Base-by-base conservation (phyloP, 148 eudicot species). In the Rhododendron mucronatum region DNA sequence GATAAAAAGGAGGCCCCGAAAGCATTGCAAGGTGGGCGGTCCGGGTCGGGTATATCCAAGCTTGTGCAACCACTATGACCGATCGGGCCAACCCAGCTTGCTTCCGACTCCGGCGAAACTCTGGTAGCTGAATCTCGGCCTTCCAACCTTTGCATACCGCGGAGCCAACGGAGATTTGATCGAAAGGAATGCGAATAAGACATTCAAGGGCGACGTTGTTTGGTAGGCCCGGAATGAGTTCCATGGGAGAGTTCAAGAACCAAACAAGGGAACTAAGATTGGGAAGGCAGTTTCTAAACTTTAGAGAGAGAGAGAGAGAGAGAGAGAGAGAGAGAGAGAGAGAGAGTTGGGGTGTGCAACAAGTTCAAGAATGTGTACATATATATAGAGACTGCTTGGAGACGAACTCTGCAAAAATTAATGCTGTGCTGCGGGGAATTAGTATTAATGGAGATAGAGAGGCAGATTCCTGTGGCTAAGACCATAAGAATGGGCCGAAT, bases 131-230 rank as follows among this genome's bases (percentile, higher is more conserved):
- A 20, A 97, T 91, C 78, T 92, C 83, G 0, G 35, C 61, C 48
- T 80, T 88, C 99, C 99, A 97, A 0, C 84, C 83, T 14, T 26
- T 83, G 84, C 92, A 90, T 2, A 97, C 96, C 0, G 92, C 85
- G 0, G 89, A 48, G 1, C 89, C 91, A 3, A 93, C 78, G 0
- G 98, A 87, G 83, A 97, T 90, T 14, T 84, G 53, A 2, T 90
- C 67, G 85, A 89, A 89, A 1, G 95, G 89, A 10, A 93, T 78
- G 41, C 98, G 90, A 35, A 93, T 87, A 11, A 95, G 88, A 82
- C 98, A 97, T 48, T 93, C 93, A 1, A 91, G 85, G 41, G 95
- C 96, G 83, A 97, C 53, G 63, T 93, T 94, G 79, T 92, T 82
- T 0, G 93, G 93, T 9, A 97, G 92, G 65, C 95, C 94, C 30